These are phyloP conservation scores for Lophiostoma macrostomum DNA, from an alignment of 495 filamentous ascomycete species.

Conservation along the genomic window DNA sequence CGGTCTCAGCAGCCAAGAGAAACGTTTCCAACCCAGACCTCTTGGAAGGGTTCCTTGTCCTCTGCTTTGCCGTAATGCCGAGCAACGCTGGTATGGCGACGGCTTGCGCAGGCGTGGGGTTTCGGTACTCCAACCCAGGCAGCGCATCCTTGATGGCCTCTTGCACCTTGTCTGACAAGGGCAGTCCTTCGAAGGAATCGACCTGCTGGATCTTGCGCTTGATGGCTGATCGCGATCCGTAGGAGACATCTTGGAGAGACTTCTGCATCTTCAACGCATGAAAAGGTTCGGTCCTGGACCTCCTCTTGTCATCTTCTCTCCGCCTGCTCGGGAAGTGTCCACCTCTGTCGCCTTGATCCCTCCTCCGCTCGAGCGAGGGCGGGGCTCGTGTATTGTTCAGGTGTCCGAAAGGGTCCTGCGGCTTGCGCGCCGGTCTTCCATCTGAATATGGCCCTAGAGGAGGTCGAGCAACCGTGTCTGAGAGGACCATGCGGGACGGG, in stretches of 20 bases:
- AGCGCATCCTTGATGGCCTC: constrained; percentile 73
- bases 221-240: constrained; percentile 63
- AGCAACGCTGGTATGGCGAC: constrained; percentile 80
- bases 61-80: constrained; percentile 42
- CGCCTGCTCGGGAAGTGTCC: constrained; percentile 20
- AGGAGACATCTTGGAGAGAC: constrained; percentile 67
- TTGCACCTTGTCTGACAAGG: constrained; percentile 67
- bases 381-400: constrained; percentile 75
- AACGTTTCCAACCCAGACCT: constrained; percentile 62
- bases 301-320: constrained; percentile 31
- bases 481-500: constrained; percentile 76
- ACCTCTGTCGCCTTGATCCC: constrained; percentile 1
- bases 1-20: constrained; percentile 91
- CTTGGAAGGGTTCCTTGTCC: constrained; percentile 36
- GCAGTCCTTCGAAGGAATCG: constrained; percentile 76
- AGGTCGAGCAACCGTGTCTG: constrained; percentile 62
- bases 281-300: constrained; percentile 44
- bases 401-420: constrained; percentile 64
- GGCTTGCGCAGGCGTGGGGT: constrained; percentile 82
- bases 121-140: constrained; percentile 63
- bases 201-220: constrained; percentile 67
- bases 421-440: constrained; percentile 40
- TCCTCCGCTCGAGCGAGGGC: constrained; percentile 15
- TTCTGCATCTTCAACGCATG: constrained; percentile 96
- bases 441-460: constrained; percentile 45